Percentiles rank a stretch among this genome's conserved stretches.
Evolutionary conservation across 768 basidiomycete genomes (phyloP).

Genomic region (Hygrocybe coccinea): DNA sequence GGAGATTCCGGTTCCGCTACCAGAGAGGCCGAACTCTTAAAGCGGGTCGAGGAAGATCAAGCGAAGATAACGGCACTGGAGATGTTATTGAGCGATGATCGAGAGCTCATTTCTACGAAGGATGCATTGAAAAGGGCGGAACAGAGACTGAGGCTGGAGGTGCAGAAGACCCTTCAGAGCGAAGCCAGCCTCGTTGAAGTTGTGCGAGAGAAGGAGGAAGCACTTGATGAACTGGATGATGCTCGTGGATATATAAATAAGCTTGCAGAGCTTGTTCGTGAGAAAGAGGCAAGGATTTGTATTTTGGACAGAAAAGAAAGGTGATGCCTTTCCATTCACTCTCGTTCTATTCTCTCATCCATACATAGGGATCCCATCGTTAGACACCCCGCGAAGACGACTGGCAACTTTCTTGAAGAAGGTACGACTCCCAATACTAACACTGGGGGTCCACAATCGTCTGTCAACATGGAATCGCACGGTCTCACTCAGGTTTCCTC

Average conservation of each 20-base stretch:
- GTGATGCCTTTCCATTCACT: constrained; percentile 7
- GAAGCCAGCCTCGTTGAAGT: constrained; percentile 45
- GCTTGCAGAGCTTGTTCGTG: constrained; percentile 22
- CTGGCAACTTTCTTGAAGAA: neutral
- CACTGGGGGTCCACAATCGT: neutral
- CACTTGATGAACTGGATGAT: constrained; percentile 40
- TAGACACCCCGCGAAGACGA: neutral
- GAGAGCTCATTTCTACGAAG: constrained; percentile 34
- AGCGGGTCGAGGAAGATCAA: constrained; percentile 69
- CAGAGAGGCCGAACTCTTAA: constrained; percentile 57
- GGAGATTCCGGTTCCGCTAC: constrained; percentile 28
- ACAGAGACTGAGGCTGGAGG: constrained; percentile 40
- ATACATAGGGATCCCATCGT: neutral
- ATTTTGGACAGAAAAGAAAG: constrained; percentile 8
- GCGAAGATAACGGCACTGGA: constrained; percentile 60
- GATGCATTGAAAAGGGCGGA: constrained; percentile 39
- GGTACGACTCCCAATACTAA: neutral
- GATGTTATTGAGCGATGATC: constrained; percentile 39
- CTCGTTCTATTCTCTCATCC: neutral
- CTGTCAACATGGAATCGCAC: neutral
- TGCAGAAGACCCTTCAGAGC: constrained; percentile 32
- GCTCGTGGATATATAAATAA: constrained; percentile 30
- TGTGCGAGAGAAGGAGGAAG: constrained; percentile 51
- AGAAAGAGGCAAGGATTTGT: constrained; percentile 19
- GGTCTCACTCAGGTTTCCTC: neutral